These are phyloP conservation scores for Globisporangium irregulare DNA, from an alignment of 352 stramenopile genomes.

Conservation along the genomic window DNA sequence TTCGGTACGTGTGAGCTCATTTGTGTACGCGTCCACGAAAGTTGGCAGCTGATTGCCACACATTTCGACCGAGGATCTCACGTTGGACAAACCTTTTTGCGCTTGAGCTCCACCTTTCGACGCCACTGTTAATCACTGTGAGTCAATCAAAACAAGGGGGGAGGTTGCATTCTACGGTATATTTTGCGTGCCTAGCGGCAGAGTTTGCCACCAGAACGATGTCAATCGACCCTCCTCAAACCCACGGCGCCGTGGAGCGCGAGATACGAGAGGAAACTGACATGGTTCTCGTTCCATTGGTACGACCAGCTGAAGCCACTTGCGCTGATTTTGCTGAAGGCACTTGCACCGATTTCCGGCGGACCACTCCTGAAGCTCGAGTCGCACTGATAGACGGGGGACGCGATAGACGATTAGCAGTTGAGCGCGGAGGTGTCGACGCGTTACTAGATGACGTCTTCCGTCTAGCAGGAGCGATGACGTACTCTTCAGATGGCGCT, in stretches of 20 bases:
- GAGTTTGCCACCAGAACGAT: neutral
- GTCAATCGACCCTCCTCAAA: neutral
- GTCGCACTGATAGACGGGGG: conserved; percentile 13
- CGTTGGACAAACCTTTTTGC: conserved; percentile 35
- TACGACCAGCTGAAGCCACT: neutral
- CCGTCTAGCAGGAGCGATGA: neutral
- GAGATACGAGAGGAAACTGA: conserved; percentile 13
- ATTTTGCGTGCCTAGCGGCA: neutral
- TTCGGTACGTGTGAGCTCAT: conserved; percentile 33
- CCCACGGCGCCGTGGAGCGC: conserved; percentile 13
- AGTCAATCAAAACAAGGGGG: neutral
- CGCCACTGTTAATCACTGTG: neutral
- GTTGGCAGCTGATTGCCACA: conserved; percentile 53
- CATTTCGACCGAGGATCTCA: conserved; percentile 56
- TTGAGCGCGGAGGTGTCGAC: conserved; percentile 5
- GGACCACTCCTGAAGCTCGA: conserved; percentile 1
- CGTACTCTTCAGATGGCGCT: conserved; percentile 22
- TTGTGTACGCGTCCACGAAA: conserved; percentile 7
- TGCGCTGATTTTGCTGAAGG: neutral
- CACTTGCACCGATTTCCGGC: neutral
- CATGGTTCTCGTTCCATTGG: neutral
- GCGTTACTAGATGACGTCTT: conserved; percentile 36
- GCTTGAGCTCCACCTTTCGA: conserved; percentile 38
- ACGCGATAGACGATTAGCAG: neutral
- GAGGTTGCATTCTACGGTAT: neutral